These are phyloP conservation scores for Penicillium macrosclerotiorum DNA, from an alignment of 495 filamentous ascomycete species.

Conservation along the genomic window DNA sequence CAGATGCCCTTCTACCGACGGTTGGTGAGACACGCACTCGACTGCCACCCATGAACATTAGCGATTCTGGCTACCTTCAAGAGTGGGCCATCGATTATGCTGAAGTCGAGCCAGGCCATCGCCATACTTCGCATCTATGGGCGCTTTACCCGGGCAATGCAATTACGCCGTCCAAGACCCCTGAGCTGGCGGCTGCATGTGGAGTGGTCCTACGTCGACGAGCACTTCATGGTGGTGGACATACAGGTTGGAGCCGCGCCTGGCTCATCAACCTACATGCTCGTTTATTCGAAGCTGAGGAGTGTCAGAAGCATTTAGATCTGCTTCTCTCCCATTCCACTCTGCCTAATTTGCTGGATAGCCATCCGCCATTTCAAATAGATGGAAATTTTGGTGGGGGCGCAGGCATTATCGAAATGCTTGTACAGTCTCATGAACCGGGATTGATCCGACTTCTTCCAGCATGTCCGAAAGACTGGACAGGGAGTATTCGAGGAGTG, in stretches of 20 bases:
- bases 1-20: conserved; percentile 17
- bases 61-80: conserved; percentile 41
- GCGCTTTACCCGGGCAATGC: conserved; percentile 34
- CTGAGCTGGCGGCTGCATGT: conserved; percentile 33
- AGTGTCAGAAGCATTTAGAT: conserved; percentile 36
- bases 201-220: conserved; percentile 37
- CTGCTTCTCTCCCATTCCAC: conserved; percentile 38
- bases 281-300: conserved; percentile 26
- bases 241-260: conserved; percentile 50
- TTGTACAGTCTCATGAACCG: conserved; percentile 49
- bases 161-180: conserved; percentile 22
- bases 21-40: conserved; percentile 14
- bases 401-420: conserved; percentile 48
- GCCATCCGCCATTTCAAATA: conserved; percentile 48
- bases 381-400: conserved; percentile 54
- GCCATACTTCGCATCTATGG: conserved; percentile 51
- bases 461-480: conserved; percentile 39
- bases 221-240: conserved; percentile 41
- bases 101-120: conserved; percentile 47
- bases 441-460: conserved; percentile 42
- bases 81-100: conserved; percentile 49
- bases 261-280: conserved; percentile 46
- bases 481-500: conserved; percentile 36
- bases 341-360: conserved; percentile 41
- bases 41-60: conserved; percentile 35